Evolutionary conservation across 331 rosid genomes (phyloP), one percentile per base, ranked within the genome.

Genomic region (Rhamnella rubrinervis): DNA sequence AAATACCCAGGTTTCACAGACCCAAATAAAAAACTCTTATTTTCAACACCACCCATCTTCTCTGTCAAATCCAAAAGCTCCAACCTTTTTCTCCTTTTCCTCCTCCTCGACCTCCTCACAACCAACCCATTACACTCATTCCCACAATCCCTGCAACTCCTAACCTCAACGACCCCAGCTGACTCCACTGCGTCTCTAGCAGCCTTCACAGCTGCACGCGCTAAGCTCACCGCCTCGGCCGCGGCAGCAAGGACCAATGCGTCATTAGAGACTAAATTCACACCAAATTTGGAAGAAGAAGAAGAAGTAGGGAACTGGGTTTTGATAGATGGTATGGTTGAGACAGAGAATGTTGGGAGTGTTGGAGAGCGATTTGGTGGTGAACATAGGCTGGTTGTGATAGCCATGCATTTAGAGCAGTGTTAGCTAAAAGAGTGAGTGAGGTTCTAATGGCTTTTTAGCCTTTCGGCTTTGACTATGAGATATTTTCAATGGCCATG

Each of bases 301-400:
- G 72, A 67, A 21, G 82, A 61, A 65, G 82, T 21, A 17, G 70
- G 78, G 21, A 78, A 59, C 57, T 26, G 68, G 71, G 78, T 66
- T 72, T 74, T 86, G 67, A 70, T 66, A 66, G 84, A 78, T 62
- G 71, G 78, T 20, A 71, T 56, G 62, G 74, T 70, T 63, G 87
- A 80, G 67, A 85, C 75, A 65, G 89, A 78, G 28, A 87, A 78
- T 62, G 96, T 25, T 9, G 89, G 80, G 55, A 76, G 78, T 15
- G 72, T 76, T 66, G 87, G 80, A 8, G 82, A 59, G 71, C 70
- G 83, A 51, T 66, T 63, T 44, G 90, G 87, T 35, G 92, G 77
- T 40, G 90, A 83, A 63, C 96, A 84, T 57, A 87, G 52, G 71
- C 77, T 74, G 53, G 84, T 40, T 65, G 85, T 19, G 28, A 80